Base-by-base conservation (phyloP, 164 flowering plant genomes). In the Platanus orientalis region DNA sequence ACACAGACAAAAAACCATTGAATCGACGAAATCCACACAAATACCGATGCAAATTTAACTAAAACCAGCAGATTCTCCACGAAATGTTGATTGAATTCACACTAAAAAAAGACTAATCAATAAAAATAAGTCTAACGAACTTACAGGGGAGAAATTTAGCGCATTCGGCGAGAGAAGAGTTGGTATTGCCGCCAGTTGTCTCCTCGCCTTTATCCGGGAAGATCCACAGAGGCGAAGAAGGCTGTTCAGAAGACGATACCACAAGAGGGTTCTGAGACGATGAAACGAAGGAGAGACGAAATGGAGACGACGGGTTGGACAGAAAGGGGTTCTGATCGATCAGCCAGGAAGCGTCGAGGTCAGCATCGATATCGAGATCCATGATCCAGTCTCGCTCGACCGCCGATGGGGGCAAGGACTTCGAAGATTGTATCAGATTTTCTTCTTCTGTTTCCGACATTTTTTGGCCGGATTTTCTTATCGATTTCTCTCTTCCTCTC, bases 191-290 rank as follows among this genome's bases (percentile, higher is more conserved):
- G 51, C 58, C 57, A 23, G 57, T 32, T 49, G 65, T 73, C 5
- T 67, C 73, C 54, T 80, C 77, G 51, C 61, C 77, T 4, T 48
- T 77, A 45, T 87, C 96, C 20, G 85, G 72, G 67, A 87, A 86
- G 6, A 74, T 77, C 98, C 94, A 89, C 0, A 83, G 84, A 44
- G 98, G 94, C 14, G 96, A 91, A 54, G 63, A 75, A 24, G 89
- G 88, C 57, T 73, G 93, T 3, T 84, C 88, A 23, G 84, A 72
- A 14, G 78, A 63, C 11, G 85, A 68, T 1, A 68, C 21, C 20
- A 21, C 50, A 30, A 10, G 29, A 3, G 59, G 42, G 24, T 23
- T 50, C n/a, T 23, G 64, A 20, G 23, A 44, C 30, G 61, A 23
- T 17, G 68, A 60, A 30, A 66, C 20, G 34, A 36, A 40, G 13